Conservation (phyloP, 106 monocot species). For the Platanthera guangdongensis region DNA sequence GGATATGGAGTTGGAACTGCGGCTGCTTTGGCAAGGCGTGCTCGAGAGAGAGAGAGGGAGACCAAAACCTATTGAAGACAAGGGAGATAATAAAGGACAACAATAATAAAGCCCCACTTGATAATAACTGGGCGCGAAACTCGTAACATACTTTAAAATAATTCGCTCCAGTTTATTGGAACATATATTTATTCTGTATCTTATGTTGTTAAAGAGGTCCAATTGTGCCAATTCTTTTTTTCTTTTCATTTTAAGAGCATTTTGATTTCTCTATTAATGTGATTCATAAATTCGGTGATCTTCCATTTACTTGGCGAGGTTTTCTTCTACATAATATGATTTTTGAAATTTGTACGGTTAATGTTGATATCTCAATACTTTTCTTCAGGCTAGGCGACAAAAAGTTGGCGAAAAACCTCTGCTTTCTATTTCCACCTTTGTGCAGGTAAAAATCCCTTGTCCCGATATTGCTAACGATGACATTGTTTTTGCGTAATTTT, state of each 20-base stretch:
- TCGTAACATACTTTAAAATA: too few relatives aligned
- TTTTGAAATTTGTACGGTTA: not conserved
- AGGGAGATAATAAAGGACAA: too few relatives aligned
- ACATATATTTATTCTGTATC: not conserved
- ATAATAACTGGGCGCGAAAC: too few relatives aligned
- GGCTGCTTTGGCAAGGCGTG: too few relatives aligned
- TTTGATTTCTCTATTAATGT: not conserved
- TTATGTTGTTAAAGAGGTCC: not conserved
- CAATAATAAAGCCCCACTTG: too few relatives aligned
- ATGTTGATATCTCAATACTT: constrained; percentile 7
- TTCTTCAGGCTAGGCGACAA: constrained; percentile 61
- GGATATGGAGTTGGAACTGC: too few relatives aligned
- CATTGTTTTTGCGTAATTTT: not conserved
- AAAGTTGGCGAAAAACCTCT: constrained; percentile 97
- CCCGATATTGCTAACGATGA: not conserved
- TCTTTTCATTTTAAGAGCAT: not conserved
- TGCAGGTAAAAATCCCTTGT: constrained; percentile 41
- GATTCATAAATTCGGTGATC: not conserved
- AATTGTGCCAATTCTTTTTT: not conserved
- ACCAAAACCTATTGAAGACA: too few relatives aligned
- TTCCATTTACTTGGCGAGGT: not conserved
- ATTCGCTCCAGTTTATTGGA: not conserved
- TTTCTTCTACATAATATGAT: not conserved
- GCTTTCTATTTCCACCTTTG: constrained; percentile 83
- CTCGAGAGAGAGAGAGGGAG: too few relatives aligned